Percentiles rank a stretch among this genome's conserved stretches.
These are phyloP conservation scores for Neopestalotiopsis clavispora DNA, from an alignment of 2,329 filamentous ascomycete genomes.

Conservation along the genomic window DNA sequence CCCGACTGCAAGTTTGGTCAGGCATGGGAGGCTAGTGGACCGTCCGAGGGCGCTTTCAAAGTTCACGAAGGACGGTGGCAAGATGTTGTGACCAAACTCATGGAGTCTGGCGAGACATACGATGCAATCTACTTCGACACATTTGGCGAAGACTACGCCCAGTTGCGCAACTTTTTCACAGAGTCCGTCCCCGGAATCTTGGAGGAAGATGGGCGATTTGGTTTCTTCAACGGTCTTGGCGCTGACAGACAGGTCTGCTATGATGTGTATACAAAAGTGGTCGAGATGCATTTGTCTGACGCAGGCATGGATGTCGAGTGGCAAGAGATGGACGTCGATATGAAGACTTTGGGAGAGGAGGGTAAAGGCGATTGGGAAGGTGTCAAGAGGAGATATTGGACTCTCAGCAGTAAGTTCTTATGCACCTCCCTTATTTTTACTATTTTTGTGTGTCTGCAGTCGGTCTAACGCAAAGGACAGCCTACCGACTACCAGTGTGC, in stretches of 20 bases:
- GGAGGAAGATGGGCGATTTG: slow-evolving; percentile 74
- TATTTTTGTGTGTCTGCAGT: background rate
- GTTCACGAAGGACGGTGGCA: slow-evolving; percentile 82
- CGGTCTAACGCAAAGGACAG: slow-evolving; percentile 43
- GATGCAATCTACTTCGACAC: slow-evolving; percentile 98
- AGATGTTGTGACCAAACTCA: slow-evolving; percentile 72
- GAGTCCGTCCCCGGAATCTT: slow-evolving; percentile 85
- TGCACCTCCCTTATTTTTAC: background rate
- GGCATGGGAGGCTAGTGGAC: slow-evolving; percentile 58
- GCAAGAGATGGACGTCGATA: slow-evolving; percentile 77
- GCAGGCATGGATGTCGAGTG: slow-evolving; percentile 90
- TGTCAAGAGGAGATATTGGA: slow-evolving; percentile 89
- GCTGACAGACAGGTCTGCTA: slow-evolving; percentile 93
- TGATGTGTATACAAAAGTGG: slow-evolving; percentile 92
- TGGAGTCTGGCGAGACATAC: slow-evolving; percentile 72
- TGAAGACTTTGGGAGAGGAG: slow-evolving; percentile 64
- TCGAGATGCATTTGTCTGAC: slow-evolving; percentile 88
- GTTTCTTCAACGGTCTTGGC: slow-evolving; percentile 90
- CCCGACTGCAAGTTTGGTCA: slow-evolving; percentile 57
- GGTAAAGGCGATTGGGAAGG: slow-evolving; percentile 85
- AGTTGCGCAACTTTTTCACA: slow-evolving; percentile 84
- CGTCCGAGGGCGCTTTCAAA: slow-evolving; percentile 71
- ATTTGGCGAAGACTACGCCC: slow-evolving; percentile 90
- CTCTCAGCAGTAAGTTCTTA: slow-evolving; percentile 66
- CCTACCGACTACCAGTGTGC: slow-evolving; percentile 76